Evolutionary conservation across 2,329 filamentous ascomycete species (phyloP).

Genomic region (Aspergillus terreus): DNA sequence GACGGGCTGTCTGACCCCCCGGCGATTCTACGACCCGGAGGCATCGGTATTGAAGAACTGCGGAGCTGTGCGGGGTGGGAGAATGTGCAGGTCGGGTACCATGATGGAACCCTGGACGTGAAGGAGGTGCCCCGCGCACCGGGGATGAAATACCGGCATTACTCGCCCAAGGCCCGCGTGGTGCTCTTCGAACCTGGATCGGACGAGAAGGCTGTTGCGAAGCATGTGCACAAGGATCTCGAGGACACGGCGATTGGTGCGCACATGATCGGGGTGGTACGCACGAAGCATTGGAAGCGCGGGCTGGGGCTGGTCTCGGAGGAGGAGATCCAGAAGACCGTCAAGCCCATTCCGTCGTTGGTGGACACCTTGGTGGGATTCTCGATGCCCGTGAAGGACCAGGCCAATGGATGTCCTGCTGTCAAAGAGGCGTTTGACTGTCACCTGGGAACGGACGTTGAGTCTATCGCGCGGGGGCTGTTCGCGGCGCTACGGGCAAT

Average conservation of each 20-base stretch:
- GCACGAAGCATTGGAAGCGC: constrained; percentile 34
- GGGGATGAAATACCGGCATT: constrained; percentile 99
- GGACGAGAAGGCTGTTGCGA: constrained; percentile 21
- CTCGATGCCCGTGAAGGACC: constrained; percentile 23
- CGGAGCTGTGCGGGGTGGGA: constrained; percentile 76
- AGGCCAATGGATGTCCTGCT: constrained; percentile 12
- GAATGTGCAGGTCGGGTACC: constrained; percentile 70
- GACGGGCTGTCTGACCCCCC: constrained; percentile 82
- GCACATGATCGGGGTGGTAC: constrained; percentile 37
- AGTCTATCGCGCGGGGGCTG: constrained; percentile 76
- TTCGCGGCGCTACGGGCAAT: constrained; percentile 85
- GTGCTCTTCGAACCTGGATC: constrained; percentile 68
- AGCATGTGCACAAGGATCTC: constrained; percentile 32
- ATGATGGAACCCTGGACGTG: constrained; percentile 66
- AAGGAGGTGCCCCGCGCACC: constrained; percentile 72
- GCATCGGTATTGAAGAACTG: constrained; percentile 77
- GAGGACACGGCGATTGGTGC: constrained; percentile 25
- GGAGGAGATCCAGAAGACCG: constrained; percentile 18
- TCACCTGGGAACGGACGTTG: constrained; percentile 65
- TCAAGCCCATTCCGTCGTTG: constrained; percentile 20
- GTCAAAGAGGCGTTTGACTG: constrained; percentile 60
- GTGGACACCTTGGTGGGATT: constrained; percentile 26
- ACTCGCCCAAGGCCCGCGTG: constrained; percentile 84
- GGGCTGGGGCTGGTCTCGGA: constrained; percentile 26
- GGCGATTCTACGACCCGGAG: constrained; percentile 78